A percentile compares a stretch with the other conserved stretches of the same genome.
Conservation (phyloP, 2,329 filamentous ascomycete genomes). For the Verticillium longisporum region DNA sequence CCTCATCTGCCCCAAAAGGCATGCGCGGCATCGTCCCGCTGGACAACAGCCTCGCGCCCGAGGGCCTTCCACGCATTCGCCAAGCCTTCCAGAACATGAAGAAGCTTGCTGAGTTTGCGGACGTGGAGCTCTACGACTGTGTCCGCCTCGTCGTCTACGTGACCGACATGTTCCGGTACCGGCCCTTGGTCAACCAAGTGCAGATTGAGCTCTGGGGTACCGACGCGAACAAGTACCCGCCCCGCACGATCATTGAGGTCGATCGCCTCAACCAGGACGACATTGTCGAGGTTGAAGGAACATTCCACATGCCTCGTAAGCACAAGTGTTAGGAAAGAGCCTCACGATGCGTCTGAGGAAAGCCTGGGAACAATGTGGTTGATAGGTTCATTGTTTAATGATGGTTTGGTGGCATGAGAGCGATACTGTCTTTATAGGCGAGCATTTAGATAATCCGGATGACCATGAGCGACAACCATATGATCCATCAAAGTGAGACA, state of each 20-base stretch:
- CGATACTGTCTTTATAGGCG: too few relatives aligned
- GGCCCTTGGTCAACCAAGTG: conserved; percentile 22
- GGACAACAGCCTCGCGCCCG: conserved; percentile 21
- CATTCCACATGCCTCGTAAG: conserved; percentile 11
- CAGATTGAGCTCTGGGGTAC: conserved; percentile 23
- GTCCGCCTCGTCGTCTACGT: conserved; percentile 20
- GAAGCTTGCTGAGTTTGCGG: conserved; percentile 19
- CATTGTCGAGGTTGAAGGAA: conserved; percentile 24
- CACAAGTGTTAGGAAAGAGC: neutral
- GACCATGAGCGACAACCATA: too few relatives aligned
- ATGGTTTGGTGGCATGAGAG: too few relatives aligned
- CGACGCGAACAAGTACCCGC: conserved; percentile 19
- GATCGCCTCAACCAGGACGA: conserved; percentile 23
- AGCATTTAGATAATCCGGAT: too few relatives aligned
- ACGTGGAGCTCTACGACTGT: conserved; percentile 15
- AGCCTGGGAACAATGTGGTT: too few relatives aligned
- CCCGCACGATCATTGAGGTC: conserved; percentile 23
- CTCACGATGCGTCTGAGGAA: too few relatives aligned
- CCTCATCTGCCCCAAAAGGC: conserved; percentile 7
- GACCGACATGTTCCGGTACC: conserved; percentile 24
- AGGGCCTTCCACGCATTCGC: conserved; percentile 19
- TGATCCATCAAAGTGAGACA: too few relatives aligned
- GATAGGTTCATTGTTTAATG: too few relatives aligned
- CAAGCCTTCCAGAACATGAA: conserved; percentile 24
- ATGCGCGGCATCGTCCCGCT: conserved; percentile 23